phyloP scores from a whole-genome alignment of 192 early-diverging fungal genomes.

The Geosiphon pyriformis region DNA sequence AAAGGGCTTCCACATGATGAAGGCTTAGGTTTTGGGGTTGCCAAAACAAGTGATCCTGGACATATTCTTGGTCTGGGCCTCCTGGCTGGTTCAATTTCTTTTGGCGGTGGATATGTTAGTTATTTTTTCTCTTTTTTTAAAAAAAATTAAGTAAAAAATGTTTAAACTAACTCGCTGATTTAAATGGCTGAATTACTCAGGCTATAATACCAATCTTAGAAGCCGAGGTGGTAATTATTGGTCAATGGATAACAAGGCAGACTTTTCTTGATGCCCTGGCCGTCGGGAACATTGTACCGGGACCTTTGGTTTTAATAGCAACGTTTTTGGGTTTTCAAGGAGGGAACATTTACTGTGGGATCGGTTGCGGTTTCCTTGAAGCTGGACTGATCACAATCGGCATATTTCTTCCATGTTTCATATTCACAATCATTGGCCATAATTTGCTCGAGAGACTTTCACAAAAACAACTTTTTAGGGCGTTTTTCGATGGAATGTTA shows the following conservation, averaged over 20 bases:
- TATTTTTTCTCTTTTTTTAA: no score
- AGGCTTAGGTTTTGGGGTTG: slow-evolving; percentile 37
- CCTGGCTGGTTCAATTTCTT: slow-evolving; percentile 35
- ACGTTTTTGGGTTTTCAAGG: slow-evolving; percentile 37
- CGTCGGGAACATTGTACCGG: slow-evolving; percentile 43
- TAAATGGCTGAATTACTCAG: no score
- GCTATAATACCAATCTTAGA: slow-evolving; percentile 47
- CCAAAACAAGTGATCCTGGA: slow-evolving; percentile 29
- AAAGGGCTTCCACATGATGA: slow-evolving; percentile 36
- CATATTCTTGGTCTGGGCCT: slow-evolving; percentile 38
- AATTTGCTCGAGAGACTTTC: slow-evolving; percentile 18
- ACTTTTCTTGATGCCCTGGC: slow-evolving; percentile 50
- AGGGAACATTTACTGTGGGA: slow-evolving; percentile 17
- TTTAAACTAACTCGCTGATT: background rate
- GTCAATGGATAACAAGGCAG: slow-evolving; percentile 45
- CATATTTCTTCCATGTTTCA: slow-evolving; percentile 28
- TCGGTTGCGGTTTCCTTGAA: slow-evolving; percentile 23
- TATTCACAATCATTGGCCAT: slow-evolving; percentile 27
- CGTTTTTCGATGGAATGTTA: slow-evolving; percentile 30
- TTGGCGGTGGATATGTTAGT: slow-evolving; percentile 47
- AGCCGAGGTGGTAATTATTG: slow-evolving; percentile 46
- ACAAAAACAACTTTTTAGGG: slow-evolving; percentile 23
- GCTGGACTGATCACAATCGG: slow-evolving; percentile 24
- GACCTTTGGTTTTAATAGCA: slow-evolving; percentile 46
- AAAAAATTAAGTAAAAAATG: background rate